Percentiles rank a stretch among this genome's conserved stretches.
These are phyloP conservation scores for Pythium utonaiense DNA, from an alignment of 352 stramenopile species.

Conservation along the genomic window DNA sequence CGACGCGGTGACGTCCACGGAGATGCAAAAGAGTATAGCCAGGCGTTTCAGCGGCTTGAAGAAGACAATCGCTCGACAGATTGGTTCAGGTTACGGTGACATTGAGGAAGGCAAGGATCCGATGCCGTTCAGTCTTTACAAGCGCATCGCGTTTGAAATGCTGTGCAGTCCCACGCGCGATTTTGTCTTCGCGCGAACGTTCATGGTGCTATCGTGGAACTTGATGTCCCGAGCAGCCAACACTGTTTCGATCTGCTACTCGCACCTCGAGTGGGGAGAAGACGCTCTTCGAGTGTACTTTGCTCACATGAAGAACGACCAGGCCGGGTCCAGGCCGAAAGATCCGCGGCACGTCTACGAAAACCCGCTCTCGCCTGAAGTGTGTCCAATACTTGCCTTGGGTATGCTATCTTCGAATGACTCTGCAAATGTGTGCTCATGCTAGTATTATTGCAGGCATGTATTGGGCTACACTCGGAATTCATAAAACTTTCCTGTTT, in stretches of 20 bases:
- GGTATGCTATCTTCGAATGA: slow-evolving; percentile 10
- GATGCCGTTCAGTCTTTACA: slow-evolving; percentile 10
- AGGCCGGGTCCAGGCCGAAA: slow-evolving; percentile 16
- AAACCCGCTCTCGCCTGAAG: slow-evolving; percentile 24
- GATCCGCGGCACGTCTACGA: slow-evolving; percentile 33
- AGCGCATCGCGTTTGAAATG: slow-evolving; percentile 7
- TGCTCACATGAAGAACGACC: slow-evolving; percentile 34
- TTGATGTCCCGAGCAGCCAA: slow-evolving; percentile 21
- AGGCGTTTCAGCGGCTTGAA: slow-evolving; percentile 14
- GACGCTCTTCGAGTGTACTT: slow-evolving; percentile 36
- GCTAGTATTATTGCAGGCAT: slow-evolving; percentile 2
- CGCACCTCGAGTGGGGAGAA: slow-evolving; percentile 25
- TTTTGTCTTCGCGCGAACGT: slow-evolving; percentile 24
- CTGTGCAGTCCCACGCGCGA: neutral
- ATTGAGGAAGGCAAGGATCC: slow-evolving; percentile 19
- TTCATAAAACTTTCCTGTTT: slow-evolving; percentile 17
- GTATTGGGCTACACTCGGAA: slow-evolving; percentile 10
- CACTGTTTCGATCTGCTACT: slow-evolving; percentile 16
- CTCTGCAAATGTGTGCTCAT: neutral
- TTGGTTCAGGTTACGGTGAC: neutral
- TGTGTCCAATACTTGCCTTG: slow-evolving; percentile 30
- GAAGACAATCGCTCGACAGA: slow-evolving; percentile 1
- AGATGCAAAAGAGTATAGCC: neutral
- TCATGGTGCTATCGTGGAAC: slow-evolving; percentile 25
- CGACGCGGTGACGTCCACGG: neutral